Base-by-base conservation (phyloP, 2,329 filamentous ascomycete species). In the Cadophora gregata region DNA sequence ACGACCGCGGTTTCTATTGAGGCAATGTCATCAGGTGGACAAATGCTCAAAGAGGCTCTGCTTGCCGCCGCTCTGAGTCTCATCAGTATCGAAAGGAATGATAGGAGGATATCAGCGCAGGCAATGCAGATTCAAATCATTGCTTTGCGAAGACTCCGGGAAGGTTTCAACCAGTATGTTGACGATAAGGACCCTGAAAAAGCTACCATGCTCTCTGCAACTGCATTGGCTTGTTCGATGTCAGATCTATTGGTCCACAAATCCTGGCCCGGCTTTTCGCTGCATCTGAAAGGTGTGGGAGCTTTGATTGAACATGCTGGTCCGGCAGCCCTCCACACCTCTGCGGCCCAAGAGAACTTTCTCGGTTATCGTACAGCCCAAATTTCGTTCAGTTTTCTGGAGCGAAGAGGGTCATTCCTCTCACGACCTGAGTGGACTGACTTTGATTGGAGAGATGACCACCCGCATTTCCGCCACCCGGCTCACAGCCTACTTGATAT, bases 291-390 rank as follows among this genome's bases (percentile, higher is more conserved):
- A 33, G 68, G 68, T 25, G 66, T 68, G 4, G 68, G 68, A 4
- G 68, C 68, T 12, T 64, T 70, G 48, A 70, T 70, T 51, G 66
- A 70, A 31, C 64, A 70, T 38, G 60, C 66, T 21, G 66, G 68
- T 9, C 64, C 55, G 24, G 31, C 38, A 19, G 55, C 59, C 12
- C 63, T 70, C 10, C 19, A 27, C 8, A 60, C 47, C 7, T 31
- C 47, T 21, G 21, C 48, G 1, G 62, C 64, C 14, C 55, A 61
- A 21, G 58, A 47, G 21, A 61, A 70, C 45, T 67, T 67, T 21
- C 59, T 64, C 24, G 66, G 68, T 14, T 70, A 65, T 29, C 66
- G 68, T 42, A 38, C 62, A 4, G 65, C 65, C 10, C 42, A 65
- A 10, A 14, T 68, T 5, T 60, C 65, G 3, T 67, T 67, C 21